These are phyloP conservation scores for Pezicula neosporulosa DNA, from an alignment of 2,329 filamentous ascomycete genomes.

Conservation along the genomic window DNA sequence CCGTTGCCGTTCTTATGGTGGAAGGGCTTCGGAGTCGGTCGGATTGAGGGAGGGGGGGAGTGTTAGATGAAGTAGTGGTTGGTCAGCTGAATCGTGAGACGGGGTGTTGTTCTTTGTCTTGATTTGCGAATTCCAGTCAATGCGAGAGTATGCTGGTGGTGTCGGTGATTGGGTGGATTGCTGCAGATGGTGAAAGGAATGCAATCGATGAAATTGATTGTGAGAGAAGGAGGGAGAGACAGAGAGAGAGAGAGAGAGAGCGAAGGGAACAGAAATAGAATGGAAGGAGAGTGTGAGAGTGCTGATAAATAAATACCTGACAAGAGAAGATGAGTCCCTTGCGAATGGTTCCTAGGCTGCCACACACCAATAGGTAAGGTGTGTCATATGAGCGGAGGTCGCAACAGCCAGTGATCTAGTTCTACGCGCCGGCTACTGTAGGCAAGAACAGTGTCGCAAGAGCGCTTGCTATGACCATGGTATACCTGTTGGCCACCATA, in stretches of 20 bases:
- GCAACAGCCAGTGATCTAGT: no score
- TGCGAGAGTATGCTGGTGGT: slow-evolving; percentile 11
- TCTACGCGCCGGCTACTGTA: no score
- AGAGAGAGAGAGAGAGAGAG: not conserved
- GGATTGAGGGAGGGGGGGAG: slow-evolving; percentile 8
- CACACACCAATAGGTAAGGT: no score
- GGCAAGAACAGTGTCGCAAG: no score
- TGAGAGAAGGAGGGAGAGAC: not conserved
- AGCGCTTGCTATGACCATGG: no score
- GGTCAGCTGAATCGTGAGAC: slow-evolving; percentile 3
- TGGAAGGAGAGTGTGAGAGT: slow-evolving; percentile 11
- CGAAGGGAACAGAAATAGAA: slow-evolving; percentile 1
- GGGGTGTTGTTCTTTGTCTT: slow-evolving; percentile 22
- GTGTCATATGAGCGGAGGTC: no score
- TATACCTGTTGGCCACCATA: no score
- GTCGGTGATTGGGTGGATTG: slow-evolving; percentile 6
- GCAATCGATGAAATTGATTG: slow-evolving; percentile 5
- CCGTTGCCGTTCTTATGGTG: slow-evolving; percentile 6
- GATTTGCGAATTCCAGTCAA: slow-evolving; percentile 18
- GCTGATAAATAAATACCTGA: not conserved
- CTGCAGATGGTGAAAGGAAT: slow-evolving; percentile 12
- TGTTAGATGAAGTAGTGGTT: slow-evolving; percentile 18
- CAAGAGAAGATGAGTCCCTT: not conserved
- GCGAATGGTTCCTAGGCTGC: not conserved
- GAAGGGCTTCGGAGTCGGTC: slow-evolving; percentile 6